phyloP scores from a whole-genome alignment of 169 alveolate genomes.

The Cryptosporidium baileyi region DNA sequence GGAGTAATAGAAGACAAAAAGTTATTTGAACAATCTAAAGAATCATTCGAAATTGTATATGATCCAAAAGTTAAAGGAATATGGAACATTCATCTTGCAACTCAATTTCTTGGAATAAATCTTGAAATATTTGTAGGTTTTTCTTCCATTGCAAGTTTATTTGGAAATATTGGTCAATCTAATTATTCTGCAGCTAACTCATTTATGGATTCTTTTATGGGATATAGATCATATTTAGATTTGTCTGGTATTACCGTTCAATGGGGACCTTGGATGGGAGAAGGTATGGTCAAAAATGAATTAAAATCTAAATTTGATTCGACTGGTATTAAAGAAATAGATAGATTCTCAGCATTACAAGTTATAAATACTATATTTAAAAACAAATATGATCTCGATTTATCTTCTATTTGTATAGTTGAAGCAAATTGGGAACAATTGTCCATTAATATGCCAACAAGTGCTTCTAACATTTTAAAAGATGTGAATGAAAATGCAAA shows the following conservation, averaged over 20 bases:
- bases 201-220: constrained; percentile 55
- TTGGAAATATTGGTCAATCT: constrained; percentile 58
- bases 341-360: constrained; percentile 23
- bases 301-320: constrained; percentile 24
- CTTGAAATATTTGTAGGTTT: constrained; percentile 9
- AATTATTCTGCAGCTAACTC: constrained; percentile 66
- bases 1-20: constrained; percentile 77
- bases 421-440: constrained; percentile 35
- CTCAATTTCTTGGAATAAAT: not conserved
- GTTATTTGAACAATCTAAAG: constrained; percentile 70
- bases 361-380: not conserved
- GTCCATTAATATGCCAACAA: not conserved
- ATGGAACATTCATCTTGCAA: constrained; percentile 16
- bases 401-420: not conserved
- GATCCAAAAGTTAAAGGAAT: constrained; percentile 74
- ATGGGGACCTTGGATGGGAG: constrained; percentile 67
- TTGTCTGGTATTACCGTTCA: constrained; percentile 28
- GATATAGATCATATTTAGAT: constrained; percentile 25
- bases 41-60: constrained; percentile 73
- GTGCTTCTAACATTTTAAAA: not conserved
- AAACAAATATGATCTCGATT: not conserved
- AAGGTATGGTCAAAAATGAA: constrained; percentile 41
- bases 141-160: constrained; percentile 38
- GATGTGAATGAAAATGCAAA: not conserved
- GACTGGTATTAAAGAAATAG: constrained; percentile 38